Percentiles rank a stretch among this genome's conserved stretches.
These are phyloP conservation scores for Sarocladiaceae sp. DNA, from an alignment of 2,329 filamentous ascomycete species.

Conservation along the genomic window DNA sequence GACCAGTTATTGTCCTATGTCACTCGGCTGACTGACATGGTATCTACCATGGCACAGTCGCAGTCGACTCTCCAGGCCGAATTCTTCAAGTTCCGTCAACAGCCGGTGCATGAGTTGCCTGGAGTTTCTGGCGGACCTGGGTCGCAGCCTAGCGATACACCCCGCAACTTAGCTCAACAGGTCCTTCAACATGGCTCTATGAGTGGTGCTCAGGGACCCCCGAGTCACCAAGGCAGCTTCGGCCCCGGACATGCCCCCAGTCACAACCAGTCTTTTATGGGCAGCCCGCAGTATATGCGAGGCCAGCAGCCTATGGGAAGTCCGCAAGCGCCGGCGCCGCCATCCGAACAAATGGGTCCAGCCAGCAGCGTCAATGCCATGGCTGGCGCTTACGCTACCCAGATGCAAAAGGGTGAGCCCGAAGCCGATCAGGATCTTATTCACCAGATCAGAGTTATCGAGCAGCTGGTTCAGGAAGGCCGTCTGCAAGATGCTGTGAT, in stretches of 20 bases:
- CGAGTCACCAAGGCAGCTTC: constrained; percentile 29
- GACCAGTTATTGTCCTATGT: constrained; percentile 67
- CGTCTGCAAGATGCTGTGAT: constrained; percentile 61
- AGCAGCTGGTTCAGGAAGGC: constrained; percentile 56
- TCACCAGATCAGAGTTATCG: constrained; percentile 54
- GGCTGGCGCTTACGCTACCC: constrained; percentile 29
- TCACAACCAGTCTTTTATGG: constrained; percentile 28
- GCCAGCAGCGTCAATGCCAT: constrained; percentile 28
- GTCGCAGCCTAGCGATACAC: constrained; percentile 4
- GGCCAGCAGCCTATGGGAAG: constrained; percentile 26
- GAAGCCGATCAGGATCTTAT: constrained; percentile 47
- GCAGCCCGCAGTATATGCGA: constrained; percentile 32
- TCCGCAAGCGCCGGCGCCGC: constrained; percentile 26
- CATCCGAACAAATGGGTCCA: constrained; percentile 29
- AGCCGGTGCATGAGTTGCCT: constrained; percentile 40
- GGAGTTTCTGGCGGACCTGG: constrained; percentile 20
- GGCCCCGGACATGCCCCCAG: constrained; percentile 27
- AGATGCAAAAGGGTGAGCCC: constrained; percentile 29
- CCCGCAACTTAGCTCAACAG: constrained; percentile 1
- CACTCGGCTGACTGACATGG: constrained; percentile 61
- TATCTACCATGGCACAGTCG: constrained; percentile 64
- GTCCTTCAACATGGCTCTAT: constrained; percentile 3
- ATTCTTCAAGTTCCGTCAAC: constrained; percentile 53
- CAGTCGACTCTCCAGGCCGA: constrained; percentile 67
- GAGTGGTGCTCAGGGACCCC: constrained; percentile 11